These are phyloP conservation scores for Meyerozyma guilliermondii DNA, from an alignment of 1,139 yeast species.

Conservation along the genomic window DNA sequence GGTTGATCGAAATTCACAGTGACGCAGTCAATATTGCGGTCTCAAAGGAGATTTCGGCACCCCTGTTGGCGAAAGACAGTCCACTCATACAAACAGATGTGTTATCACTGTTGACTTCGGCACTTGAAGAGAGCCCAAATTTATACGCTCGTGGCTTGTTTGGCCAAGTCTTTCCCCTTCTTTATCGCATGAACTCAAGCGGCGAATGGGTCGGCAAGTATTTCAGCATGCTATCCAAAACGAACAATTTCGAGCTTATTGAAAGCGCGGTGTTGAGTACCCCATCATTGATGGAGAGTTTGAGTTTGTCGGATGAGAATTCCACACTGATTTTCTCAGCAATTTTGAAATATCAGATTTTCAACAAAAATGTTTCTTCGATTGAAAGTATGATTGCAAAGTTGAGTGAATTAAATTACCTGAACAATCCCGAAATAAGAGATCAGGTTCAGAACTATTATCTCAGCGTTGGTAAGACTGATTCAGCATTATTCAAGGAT, in stretches of 20 bases:
- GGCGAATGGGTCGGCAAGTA: conserved; percentile 17
- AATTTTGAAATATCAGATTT: neutral
- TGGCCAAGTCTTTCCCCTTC: conserved; percentile 8
- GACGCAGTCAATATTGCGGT: conserved; percentile 28
- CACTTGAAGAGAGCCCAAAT: conserved; percentile 15
- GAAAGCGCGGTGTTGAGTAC: neutral
- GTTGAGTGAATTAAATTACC: neutral
- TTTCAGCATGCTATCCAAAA: conserved; percentile 14
- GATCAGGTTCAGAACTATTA: neutral
- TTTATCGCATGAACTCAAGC: conserved; percentile 10
- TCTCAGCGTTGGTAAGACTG: neutral
- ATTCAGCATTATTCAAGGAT: neutral
- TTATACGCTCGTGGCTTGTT: conserved; percentile 16
- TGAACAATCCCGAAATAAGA: neutral
- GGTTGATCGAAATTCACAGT: conserved; percentile 19
- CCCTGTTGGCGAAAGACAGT: conserved; percentile 2
- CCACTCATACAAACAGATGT: conserved; percentile 8
- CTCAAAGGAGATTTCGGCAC: conserved; percentile 11
- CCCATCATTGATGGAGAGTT: neutral
- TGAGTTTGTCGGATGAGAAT: neutral
- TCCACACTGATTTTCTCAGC: neutral
- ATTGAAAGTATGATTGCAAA: neutral
- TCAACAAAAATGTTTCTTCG: neutral
- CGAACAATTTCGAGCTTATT: conserved; percentile 8
- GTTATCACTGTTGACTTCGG: conserved; percentile 10